phyloP scores from a whole-genome alignment of 1,284 basidiomycete species.

The Sphagnurus paluster region DNA sequence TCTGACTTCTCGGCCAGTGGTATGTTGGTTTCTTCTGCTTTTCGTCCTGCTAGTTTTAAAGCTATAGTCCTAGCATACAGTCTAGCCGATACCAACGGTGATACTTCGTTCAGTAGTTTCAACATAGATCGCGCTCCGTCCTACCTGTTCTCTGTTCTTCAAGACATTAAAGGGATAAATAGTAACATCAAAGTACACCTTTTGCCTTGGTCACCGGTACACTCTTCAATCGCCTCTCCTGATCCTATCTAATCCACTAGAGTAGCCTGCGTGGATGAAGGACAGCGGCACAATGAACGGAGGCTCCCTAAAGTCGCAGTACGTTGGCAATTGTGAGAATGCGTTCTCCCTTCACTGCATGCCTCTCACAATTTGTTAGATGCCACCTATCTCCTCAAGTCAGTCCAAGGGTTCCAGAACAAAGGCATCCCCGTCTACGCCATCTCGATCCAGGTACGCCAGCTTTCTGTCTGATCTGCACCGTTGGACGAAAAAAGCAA shows the following conservation, averaged over 20 bases:
- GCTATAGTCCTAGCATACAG: slow-evolving; percentile 41
- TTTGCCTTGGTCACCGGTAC: slow-evolving; percentile 56
- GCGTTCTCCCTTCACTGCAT: not conserved
- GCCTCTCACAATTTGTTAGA: slow-evolving; percentile 33
- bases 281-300: slow-evolving; percentile 48
- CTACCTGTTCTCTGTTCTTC: slow-evolving; percentile 49
- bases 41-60: not conserved
- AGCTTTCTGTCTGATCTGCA: not conserved
- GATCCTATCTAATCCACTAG: too few species aligned
- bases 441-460: slow-evolving; percentile 43
- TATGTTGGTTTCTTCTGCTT: slow-evolving; percentile 20
- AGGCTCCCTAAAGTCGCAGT: slow-evolving; percentile 39
- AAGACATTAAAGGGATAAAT: slow-evolving; percentile 50
- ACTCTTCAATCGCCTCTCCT: too few species aligned
- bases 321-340: slow-evolving; percentile 33
- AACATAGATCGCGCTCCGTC: slow-evolving; percentile 47
- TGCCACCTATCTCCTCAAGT: slow-evolving; percentile 52
- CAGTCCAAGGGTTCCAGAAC: slow-evolving; percentile 49
- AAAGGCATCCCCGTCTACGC: slow-evolving; percentile 51
- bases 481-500: slow-evolving; percentile 10
- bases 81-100: slow-evolving; percentile 46
- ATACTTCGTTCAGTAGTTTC: slow-evolving; percentile 48
- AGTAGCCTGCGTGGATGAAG: slow-evolving; percentile 61
- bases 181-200: slow-evolving; percentile 42
- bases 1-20: slow-evolving; percentile 53